Base-by-base conservation (phyloP, 495 filamentous ascomycete genomes). In the Cenococcum geophilum region DNA sequence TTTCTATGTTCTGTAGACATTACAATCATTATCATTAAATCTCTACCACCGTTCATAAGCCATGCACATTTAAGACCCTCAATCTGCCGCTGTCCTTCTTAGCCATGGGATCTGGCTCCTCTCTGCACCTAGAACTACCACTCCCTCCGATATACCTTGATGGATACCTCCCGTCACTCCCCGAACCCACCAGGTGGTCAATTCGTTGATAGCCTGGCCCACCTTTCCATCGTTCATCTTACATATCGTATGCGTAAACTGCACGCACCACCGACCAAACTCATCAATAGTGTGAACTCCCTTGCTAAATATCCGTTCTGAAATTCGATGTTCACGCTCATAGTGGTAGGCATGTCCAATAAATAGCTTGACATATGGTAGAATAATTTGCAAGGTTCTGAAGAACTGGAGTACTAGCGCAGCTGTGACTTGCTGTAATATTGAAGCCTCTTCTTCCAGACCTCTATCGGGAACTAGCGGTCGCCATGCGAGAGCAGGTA, bases 301-400 rank as follows among this genome's bases (percentile, higher is more conserved):
- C 3, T 72, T 69, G 0, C 75, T 74, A 4, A 87, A 63, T 14
- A 85, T 42, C 6, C 78, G 78, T 59, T 86, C 78, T 0, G 78
- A 81, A 45, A 89, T 76, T 59, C 75, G 80, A 69, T 87, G 77
- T 34, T 81, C 76, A n/a, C 84, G 81, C 60, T 89, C 87, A 63
- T 83, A 87, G 40, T 77, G 72, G 57, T 85, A 86, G 4, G 79
- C 69, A 4, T 76, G 65, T 20, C 70, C 72, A 23, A 86, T 55
- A 5, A 86, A 68, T n/a, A 78, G 53, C 60, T 77, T 82, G 27
- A 81, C 63, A 65, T 85, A 85, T 11, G 86, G 86, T 1, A 86
- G 68, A 4, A 85, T 43, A 18, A 83, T 74, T 20, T 82, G 81
- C 42, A 82, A 8, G 20, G 85, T 40, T 8, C 88, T 67, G 58